These are phyloP conservation scores for Sclerotinia sclerotiorum DNA, from an alignment of 2,329 filamentous ascomycete species.

Conservation along the genomic window DNA sequence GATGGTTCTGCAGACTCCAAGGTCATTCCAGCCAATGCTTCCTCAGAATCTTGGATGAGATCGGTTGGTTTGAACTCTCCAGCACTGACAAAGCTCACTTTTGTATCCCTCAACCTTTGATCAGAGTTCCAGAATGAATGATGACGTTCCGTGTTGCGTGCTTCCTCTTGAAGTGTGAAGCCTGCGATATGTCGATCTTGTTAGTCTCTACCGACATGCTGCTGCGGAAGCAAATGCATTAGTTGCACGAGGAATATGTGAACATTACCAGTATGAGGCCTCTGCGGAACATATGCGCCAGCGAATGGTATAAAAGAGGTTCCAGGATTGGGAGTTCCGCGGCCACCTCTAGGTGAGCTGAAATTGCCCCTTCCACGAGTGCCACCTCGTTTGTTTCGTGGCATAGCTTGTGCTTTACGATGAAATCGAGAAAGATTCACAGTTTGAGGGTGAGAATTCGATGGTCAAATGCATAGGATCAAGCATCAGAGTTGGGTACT, in stretches of 20 bases:
- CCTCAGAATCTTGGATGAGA: conserved; percentile 34
- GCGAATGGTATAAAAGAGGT: conserved; percentile 31
- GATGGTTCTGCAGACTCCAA: conserved; percentile 24
- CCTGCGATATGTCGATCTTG: conserved; percentile 26
- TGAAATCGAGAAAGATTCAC: background rate
- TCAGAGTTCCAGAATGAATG: conserved; percentile 48
- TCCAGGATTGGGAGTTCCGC: conserved; percentile 21
- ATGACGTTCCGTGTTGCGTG: conserved; percentile 55
- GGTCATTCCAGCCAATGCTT: conserved; percentile 35
- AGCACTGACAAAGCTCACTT: conserved; percentile 61
- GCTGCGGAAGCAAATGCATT: background rate
- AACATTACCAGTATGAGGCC: conserved; percentile 28
- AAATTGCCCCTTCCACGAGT: conserved; percentile 26
- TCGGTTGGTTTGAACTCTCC: conserved; percentile 46
- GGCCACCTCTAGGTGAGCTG: conserved; percentile 24
- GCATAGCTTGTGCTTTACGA: conserved; percentile 27
- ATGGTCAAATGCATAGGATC: background rate
- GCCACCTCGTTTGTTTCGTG: conserved; percentile 28
- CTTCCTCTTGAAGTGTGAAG: conserved; percentile 54
- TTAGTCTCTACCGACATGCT: background rate
- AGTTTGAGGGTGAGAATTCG: too few species aligned
- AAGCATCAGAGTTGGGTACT: background rate
- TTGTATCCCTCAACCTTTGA: conserved; percentile 53
- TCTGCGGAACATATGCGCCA: conserved; percentile 27
- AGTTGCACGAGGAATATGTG: background rate